phyloP scores from a whole-genome alignment of 129 eudicot genomes.

The Flaveria bidentis region DNA sequence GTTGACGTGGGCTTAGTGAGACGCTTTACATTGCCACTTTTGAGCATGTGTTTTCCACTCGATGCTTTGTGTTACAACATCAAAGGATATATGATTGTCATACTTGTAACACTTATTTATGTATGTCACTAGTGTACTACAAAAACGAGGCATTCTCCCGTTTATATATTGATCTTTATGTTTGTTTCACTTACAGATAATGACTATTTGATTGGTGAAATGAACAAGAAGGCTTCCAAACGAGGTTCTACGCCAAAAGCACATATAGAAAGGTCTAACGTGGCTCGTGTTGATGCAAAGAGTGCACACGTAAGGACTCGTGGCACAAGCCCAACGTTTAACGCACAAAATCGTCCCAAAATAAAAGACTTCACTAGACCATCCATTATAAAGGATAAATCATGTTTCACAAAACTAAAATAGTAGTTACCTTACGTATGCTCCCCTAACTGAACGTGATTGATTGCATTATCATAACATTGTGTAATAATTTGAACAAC shows the following conservation, averaged over 20 bases:
- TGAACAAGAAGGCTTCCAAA: slow-evolving; percentile 12
- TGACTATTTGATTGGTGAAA: slow-evolving; percentile 1
- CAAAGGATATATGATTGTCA: background rate
- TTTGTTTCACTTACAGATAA: background rate
- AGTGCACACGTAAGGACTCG: background rate
- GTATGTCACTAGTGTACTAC: background rate
- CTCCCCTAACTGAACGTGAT: background rate
- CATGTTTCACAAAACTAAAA: background rate
- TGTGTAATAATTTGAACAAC: background rate
- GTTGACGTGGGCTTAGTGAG: too few relatives aligned
- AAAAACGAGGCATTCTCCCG: background rate
- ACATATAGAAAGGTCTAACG: background rate
- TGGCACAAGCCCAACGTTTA: background rate
- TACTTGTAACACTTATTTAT: background rate
- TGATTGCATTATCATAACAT: background rate
- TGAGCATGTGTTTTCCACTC: too few relatives aligned
- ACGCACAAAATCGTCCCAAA: background rate
- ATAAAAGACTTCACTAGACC: background rate
- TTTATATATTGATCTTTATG: background rate
- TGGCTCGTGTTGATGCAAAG: background rate
- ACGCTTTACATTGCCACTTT: too few relatives aligned
- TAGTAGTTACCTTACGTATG: background rate
- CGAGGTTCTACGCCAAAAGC: background rate
- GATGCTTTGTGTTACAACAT: too few relatives aligned
- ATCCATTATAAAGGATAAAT: background rate